Conservation (phyloP, 805 yeast genomes). For the Sugiyamaella smithiae region DNA sequence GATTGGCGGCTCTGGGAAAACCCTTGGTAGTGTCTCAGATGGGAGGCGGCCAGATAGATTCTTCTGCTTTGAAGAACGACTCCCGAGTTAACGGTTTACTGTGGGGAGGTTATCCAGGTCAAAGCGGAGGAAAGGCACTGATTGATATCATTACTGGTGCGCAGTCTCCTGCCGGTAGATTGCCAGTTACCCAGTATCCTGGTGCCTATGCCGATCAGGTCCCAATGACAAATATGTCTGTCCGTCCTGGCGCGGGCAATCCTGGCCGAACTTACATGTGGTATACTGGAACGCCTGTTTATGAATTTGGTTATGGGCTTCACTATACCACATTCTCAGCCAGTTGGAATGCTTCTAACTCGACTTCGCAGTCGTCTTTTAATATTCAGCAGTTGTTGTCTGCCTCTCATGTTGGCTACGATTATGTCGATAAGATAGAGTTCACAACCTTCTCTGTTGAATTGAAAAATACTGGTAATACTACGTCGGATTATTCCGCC, state of each 20-base stretch:
- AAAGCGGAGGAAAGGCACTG: constrained; percentile 15
- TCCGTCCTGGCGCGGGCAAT: constrained; percentile 14
- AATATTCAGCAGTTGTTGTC: constrained; percentile 1
- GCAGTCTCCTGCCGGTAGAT: constrained; percentile 16
- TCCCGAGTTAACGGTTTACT: constrained; percentile 10
- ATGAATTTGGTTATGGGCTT: constrained; percentile 15
- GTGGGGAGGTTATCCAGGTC: constrained; percentile 21
- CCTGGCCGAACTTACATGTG: constrained; percentile 19
- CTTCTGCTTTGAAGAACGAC: constrained; percentile 8
- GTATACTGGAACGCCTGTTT: constrained; percentile 14
- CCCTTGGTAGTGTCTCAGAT: constrained; percentile 13
- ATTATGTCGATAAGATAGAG: constrained; percentile 2
- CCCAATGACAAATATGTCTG: constrained; percentile 17
- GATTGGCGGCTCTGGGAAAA: constrained; percentile 10
- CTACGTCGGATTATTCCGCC: constrained; percentile 13
- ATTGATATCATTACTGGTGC: constrained; percentile 14
- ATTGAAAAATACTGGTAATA: constrained; percentile 12
- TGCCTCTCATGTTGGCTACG: not conserved
- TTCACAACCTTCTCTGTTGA: constrained; percentile 7
- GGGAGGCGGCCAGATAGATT: constrained; percentile 20
- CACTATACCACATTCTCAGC: constrained; percentile 14
- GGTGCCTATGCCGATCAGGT: constrained; percentile 12
- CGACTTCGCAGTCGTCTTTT: not conserved
- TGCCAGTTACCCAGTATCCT: constrained; percentile 17
- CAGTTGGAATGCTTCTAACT: not conserved